Conservation (phyloP, 2,329 filamentous ascomycete species). For the Trichoderma oligosporum region DNA sequence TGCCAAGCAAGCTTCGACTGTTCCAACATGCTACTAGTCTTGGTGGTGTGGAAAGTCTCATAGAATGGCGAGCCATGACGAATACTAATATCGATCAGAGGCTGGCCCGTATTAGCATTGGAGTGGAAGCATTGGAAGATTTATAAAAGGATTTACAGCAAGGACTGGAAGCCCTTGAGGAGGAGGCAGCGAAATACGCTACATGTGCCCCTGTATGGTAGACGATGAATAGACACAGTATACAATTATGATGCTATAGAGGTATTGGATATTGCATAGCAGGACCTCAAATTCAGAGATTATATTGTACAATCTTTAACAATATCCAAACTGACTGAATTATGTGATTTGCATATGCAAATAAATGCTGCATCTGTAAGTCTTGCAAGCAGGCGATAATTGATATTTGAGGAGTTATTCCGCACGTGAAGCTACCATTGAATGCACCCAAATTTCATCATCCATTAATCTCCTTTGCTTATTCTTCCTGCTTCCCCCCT, state of each 20-base stretch:
- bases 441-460: not conserved
- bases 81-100: conserved; percentile 68
- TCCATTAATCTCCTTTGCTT: not conserved
- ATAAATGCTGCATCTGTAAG: too few species aligned
- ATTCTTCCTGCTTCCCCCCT: too few species aligned
- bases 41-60: conserved; percentile 88
- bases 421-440: too few species aligned
- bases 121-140: conserved; percentile 84
- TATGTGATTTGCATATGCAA: too few species aligned
- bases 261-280: not conserved
- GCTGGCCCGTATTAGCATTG: conserved; percentile 77
- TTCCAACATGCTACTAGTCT: conserved; percentile 95
- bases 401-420: too few species aligned
- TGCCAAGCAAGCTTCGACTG: conserved; percentile 71
- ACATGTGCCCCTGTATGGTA: not conserved
- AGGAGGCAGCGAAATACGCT: not conserved
- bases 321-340: too few species aligned
- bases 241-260: not conserved
- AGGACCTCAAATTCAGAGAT: too few species aligned
- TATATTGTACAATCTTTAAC: too few species aligned
- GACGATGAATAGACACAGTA: not conserved
- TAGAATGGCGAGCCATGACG: conserved; percentile 93
- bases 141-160: conserved; percentile 68
- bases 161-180: conserved; percentile 56
- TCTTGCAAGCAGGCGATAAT: too few species aligned